Conservation (phyloP, 2,329 filamentous ascomycete genomes). For the Cercospora brassicicola region DNA sequence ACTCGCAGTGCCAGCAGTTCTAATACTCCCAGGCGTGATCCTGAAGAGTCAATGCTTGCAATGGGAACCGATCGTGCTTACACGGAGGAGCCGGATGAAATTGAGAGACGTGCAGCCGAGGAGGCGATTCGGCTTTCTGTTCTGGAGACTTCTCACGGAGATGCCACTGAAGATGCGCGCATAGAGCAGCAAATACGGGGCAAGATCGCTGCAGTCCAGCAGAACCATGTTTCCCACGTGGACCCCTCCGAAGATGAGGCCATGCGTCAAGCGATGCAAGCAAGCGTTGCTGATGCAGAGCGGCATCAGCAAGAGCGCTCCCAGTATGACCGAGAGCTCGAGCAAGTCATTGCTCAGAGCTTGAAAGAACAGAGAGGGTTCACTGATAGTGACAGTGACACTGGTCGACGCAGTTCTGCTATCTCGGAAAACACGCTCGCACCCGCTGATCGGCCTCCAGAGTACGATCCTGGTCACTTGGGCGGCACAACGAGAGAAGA, state of each 20-base stretch:
- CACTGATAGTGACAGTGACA: constrained; percentile 26
- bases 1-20: constrained; percentile 7
- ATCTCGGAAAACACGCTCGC: constrained; percentile 21
- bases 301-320: constrained; percentile 37
- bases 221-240: constrained; percentile 35
- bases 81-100: constrained; percentile 32
- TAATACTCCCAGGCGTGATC: background rate
- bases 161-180: constrained; percentile 66
- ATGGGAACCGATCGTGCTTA: constrained; percentile 21
- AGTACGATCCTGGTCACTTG: constrained; percentile 34
- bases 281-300: constrained; percentile 47
- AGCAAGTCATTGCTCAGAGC: constrained; percentile 48
- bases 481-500: constrained; percentile 33
- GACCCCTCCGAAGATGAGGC: constrained; percentile 45
- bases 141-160: constrained; percentile 66
- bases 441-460: constrained; percentile 22
- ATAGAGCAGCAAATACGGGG: constrained; percentile 74
- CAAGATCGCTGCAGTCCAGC: constrained; percentile 62
- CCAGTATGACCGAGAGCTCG: constrained; percentile 45
- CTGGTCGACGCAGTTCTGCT: constrained; percentile 23
- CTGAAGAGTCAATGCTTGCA: constrained; percentile 16
- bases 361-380: constrained; percentile 45
- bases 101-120: constrained; percentile 65
- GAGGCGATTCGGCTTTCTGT: constrained; percentile 70
- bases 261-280: constrained; percentile 52